phyloP scores from a whole-genome alignment of 2,329 filamentous ascomycete genomes.

The Shiraia sp. region DNA sequence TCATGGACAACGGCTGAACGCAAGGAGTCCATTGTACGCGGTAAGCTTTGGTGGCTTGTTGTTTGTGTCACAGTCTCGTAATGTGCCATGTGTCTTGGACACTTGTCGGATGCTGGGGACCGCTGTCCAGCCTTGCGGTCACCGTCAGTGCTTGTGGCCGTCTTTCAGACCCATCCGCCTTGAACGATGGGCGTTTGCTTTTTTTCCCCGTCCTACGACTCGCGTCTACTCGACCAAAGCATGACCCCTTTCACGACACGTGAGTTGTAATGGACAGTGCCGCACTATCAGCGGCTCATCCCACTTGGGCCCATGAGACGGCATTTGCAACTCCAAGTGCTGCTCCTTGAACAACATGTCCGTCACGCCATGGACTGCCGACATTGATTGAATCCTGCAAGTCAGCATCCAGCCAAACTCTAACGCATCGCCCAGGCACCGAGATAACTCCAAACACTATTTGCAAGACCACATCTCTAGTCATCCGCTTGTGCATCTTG shows the following conservation, averaged over 20 bases:
- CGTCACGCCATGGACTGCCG: too few species aligned
- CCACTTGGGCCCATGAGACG: too few species aligned
- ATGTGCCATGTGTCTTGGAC: slow-evolving; percentile 9
- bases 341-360: too few species aligned
- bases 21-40: slow-evolving; percentile 14
- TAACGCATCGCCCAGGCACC: too few species aligned
- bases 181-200: slow-evolving; percentile 9
- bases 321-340: too few species aligned
- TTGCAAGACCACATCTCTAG: too few species aligned
- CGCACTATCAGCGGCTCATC: too few species aligned
- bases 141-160: slow-evolving; percentile 14
- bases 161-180: slow-evolving; percentile 9
- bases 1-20: slow-evolving; percentile 6
- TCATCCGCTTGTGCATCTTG: too few species aligned
- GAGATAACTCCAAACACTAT: too few species aligned
- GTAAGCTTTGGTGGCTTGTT: slow-evolving; percentile 23
- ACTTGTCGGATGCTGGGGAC: slow-evolving; percentile 11
- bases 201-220: slow-evolving; percentile 8
- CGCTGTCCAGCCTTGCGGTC: slow-evolving; percentile 12
- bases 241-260: slow-evolving; percentile 2
- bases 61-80: slow-evolving; percentile 16
- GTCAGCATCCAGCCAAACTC: too few species aligned
- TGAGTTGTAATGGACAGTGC: slow-evolving; percentile 3
- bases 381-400: too few species aligned
- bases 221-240: not conserved